Conservation (phyloP, 2,329 filamentous ascomycete genomes). For the Stachybotrys chlorohalonatus region DNA sequence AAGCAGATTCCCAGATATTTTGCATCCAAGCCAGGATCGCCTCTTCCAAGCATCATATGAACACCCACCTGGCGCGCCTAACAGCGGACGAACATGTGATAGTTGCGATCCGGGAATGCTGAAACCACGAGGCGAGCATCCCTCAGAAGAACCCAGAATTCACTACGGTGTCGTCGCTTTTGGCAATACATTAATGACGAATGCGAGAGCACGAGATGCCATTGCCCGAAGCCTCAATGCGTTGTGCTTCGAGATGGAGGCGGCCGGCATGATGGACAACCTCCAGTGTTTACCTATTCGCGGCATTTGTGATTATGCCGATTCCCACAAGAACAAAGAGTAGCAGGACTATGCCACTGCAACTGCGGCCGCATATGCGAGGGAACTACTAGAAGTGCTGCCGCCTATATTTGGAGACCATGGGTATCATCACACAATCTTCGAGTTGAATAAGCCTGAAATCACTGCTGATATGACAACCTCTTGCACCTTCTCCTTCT, state of each 20-base stretch:
- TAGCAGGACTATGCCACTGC: conserved; percentile 25
- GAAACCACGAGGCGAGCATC: background rate
- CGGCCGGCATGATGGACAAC: conserved; percentile 11
- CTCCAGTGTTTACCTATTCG: conserved; percentile 21
- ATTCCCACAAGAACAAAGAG: conserved; percentile 24
- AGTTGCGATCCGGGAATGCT: background rate
- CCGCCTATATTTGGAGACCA: background rate
- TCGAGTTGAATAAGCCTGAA: background rate
- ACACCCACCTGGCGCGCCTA: background rate
- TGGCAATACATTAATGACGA: conserved; percentile 3
- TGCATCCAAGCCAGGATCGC: background rate
- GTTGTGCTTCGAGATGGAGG: conserved; percentile 17
- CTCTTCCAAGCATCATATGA: background rate
- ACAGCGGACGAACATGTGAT: background rate
- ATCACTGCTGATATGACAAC: background rate
- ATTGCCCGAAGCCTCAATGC: background rate
- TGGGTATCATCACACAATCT: background rate
- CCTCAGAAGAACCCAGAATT: background rate
- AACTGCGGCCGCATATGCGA: conserved; percentile 14
- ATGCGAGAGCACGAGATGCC: background rate
- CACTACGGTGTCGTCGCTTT: conserved; percentile 7
- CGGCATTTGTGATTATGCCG: conserved; percentile 26
- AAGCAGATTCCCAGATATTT: background rate
- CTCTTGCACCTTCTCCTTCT: background rate
- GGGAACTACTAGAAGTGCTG: background rate